Conservation (phyloP, 371 early-diverging fungal genomes). For the Haplosporangium sp. region DNA sequence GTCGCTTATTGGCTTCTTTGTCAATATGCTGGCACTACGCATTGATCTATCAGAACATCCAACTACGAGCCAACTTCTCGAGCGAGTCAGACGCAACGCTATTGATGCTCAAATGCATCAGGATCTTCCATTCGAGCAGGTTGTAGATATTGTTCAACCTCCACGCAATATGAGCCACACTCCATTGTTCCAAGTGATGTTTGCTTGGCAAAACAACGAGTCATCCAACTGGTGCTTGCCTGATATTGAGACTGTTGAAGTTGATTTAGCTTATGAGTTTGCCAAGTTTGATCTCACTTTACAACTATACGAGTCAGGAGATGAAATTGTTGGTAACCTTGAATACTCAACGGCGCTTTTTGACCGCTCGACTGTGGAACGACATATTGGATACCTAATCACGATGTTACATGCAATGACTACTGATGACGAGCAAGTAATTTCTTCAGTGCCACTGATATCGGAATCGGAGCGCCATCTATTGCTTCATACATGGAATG, state of each 20-base stretch:
- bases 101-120: constrained; percentile 6
- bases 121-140: constrained; percentile 15
- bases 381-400: too few relatives aligned
- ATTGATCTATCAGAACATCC: constrained; percentile 13
- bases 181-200: constrained; percentile 21
- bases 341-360: too few relatives aligned
- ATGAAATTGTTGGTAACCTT: too few relatives aligned
- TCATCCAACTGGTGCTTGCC: neutral
- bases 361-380: too few relatives aligned
- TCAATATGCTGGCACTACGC: constrained; percentile 18
- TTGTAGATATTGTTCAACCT: constrained; percentile 15
- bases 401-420: too few relatives aligned
- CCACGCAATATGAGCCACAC: constrained; percentile 3
- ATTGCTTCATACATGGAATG: too few relatives aligned
- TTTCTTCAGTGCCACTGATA: neutral
- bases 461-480: too few relatives aligned
- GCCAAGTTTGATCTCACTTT: too few relatives aligned
- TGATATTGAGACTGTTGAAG: too few relatives aligned
- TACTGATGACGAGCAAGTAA: too few relatives aligned
- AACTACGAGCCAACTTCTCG: constrained; percentile 5
- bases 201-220: constrained; percentile 19
- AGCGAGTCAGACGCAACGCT: neutral
- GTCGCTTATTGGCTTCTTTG: constrained; percentile 13
- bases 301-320: too few relatives aligned
- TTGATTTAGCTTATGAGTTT: too few relatives aligned